Conservation (phyloP, 257 asterid species). For the Ligustrum vulgare region DNA sequence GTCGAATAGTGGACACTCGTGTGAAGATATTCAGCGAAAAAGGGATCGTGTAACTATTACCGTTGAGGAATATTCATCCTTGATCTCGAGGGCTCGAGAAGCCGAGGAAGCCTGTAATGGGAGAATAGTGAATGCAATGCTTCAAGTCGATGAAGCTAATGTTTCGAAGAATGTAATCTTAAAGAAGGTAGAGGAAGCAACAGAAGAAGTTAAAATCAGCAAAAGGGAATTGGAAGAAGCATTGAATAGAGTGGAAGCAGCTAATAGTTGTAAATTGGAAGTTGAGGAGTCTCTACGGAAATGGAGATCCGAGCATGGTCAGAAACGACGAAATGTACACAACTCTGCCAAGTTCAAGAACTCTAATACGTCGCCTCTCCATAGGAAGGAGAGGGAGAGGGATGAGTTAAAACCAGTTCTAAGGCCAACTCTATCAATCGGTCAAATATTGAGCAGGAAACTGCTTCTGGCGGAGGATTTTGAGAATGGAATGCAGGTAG, state of each 20-base stretch:
- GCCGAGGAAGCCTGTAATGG: constrained; percentile 54
- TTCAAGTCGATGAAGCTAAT: constrained; percentile 60
- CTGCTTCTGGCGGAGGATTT: constrained; percentile 73
- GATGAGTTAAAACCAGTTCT: constrained; percentile 57
- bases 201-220: constrained; percentile 68
- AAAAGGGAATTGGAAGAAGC: constrained; percentile 81
- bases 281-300: constrained; percentile 80
- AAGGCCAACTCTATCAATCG: constrained; percentile 59
- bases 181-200: constrained; percentile 80
- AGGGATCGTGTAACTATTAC: constrained; percentile 58
- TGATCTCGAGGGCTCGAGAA: constrained; percentile 61
- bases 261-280: constrained; percentile 66
- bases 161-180: constrained; percentile 55
- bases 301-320: constrained; percentile 91
- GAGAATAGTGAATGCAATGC: constrained; percentile 47
- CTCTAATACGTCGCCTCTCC: constrained; percentile 35
- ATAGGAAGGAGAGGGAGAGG: constrained; percentile 56
- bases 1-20: constrained; percentile 29
- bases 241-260: constrained; percentile 68
- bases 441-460: constrained; percentile 68
- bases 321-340: constrained; percentile 55
- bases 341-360: constrained; percentile 68
- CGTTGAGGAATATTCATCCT: constrained; percentile 61
- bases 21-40: constrained; percentile 20
- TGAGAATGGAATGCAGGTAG: constrained; percentile 41